Evolutionary conservation across 495 filamentous ascomycete genomes (phyloP), one percentile per base, ranked within the genome.

Genomic region (Penicillium mononematosum): DNA sequence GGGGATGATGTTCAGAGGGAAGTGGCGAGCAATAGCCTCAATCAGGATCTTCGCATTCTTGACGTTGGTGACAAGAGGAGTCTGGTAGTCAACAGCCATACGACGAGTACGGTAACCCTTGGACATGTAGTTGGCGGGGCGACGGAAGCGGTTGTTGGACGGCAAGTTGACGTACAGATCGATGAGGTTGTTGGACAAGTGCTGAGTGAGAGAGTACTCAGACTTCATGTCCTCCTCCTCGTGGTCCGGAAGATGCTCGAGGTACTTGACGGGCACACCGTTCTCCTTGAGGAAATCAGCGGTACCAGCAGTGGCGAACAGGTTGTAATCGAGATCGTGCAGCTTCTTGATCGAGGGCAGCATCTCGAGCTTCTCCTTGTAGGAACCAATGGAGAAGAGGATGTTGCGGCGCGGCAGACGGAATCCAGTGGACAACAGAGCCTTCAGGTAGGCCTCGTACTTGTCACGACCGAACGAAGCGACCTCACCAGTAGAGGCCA

Each of bases 71-170:
- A 98, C 92, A 62, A 98, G 75, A 39, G 94, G 94, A 41, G 93
- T 96, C 72, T 97, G 93, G 74, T 97, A 98, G 73, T 98, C 94
- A 20, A 98, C 94, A 27, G 94, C 94, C 94, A 98, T 96, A 63
- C 94, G 87, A 68, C 94, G 83, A 32, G 94, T 97, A 60, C 86
- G 85, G 72, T 98, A 98, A 51, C 94, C 94, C 74, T 90, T 92
- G 70, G 91, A 96, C 88, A 98, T 93, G 77, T 98, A 98, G 77
- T 90, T 98, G 53, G 94, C 94, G 24, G 94, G 94, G 54, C 94
- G 86, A 56, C 94, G 83, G 80, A 92, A 98, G 60, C 90, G 87
- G 74, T 98, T 98, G 83, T 80, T 96, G n/a, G 92, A 96, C 5
- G 94, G 94, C 69, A 98, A 77, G 74, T 98, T 98, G 84, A 98